These are phyloP conservation scores for Talaromyces amestolkiae DNA, from an alignment of 2,329 filamentous ascomycete genomes.

Conservation along the genomic window DNA sequence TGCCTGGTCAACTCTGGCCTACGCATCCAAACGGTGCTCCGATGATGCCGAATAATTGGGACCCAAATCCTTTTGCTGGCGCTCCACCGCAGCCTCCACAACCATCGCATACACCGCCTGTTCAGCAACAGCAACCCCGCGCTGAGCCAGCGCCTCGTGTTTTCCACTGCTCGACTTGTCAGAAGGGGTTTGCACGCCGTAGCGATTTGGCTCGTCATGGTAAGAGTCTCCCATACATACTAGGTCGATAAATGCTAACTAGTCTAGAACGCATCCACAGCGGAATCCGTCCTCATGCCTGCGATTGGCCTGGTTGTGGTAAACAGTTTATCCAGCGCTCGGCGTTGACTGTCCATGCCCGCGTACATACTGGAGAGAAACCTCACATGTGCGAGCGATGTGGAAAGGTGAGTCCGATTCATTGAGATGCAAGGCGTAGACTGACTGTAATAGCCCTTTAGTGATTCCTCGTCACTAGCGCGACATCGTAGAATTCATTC, in stretches of 20 bases:
- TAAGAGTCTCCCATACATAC: constrained; percentile 42
- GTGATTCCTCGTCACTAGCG: constrained; percentile 90
- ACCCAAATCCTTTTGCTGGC: constrained; percentile 43
- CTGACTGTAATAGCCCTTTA: constrained; percentile 68
- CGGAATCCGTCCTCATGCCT: constrained; percentile 85
- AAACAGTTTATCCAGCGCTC: constrained; percentile 98
- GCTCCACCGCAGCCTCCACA: constrained; percentile 43
- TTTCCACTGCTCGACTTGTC: constrained; percentile 85
- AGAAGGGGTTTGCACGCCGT: constrained; percentile 85
- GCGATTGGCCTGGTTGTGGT: constrained; percentile 81
- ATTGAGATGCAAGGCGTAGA: background rate
- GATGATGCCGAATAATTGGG: constrained; percentile 56
- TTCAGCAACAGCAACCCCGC: constrained; percentile 37
- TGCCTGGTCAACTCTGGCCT: constrained; percentile 38
- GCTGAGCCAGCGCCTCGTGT: constrained; percentile 62
- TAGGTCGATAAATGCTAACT: background rate
- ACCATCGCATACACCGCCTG: constrained; percentile 43
- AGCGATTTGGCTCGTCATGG: constrained; percentile 94
- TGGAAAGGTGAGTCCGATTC: constrained; percentile 69
- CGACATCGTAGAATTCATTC: constrained; percentile 93
- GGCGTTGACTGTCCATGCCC: constrained; percentile 88
- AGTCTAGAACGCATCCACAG: constrained; percentile 89
- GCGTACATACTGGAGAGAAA: constrained; percentile 96
- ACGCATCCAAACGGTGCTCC: constrained; percentile 53
- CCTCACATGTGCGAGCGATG: constrained; percentile 97